Evolutionary conservation across 192 early-diverging fungal genomes (phyloP), one percentile per base, ranked within the genome.

Genomic region (Coemansia sp.): DNA sequence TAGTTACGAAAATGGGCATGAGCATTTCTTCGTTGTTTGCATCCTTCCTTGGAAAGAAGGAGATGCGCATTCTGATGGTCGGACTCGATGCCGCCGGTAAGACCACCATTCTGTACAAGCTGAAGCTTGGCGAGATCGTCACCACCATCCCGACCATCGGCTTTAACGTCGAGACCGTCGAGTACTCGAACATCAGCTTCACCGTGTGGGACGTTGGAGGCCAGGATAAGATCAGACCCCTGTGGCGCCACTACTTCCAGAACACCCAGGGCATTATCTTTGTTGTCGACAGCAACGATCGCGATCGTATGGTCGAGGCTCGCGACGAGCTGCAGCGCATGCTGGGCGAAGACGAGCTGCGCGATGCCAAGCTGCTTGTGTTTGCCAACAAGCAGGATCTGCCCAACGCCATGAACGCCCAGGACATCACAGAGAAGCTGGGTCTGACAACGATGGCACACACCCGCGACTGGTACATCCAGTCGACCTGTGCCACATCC

Each of bases 371-470:
- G 65, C 85, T 99, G 54, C 79, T 99, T 52, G 93, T 99, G 32
- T 95, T 98, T 86, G 96, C 96, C 84, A 99, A 99, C 91, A 99
- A 99, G 89, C 97, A 99, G 82, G 97, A 99, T 90, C 84, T 97
- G 69, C 94, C 95, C 70, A 94, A 94, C 84, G 95, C 97, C 74
- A 96, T 98, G 94, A 92, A 87, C 75, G 91, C 93, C 68, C 88
- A 90, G 62, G 94, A 97, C 83, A 93, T 98, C 78, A 95, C 91
- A 56, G 95, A 97, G 74, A 93, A 94, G 86, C 91, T 98, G 51
- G 91, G 94, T 41, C 90, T 97, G 71, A 90, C 90, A 68, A 86
- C 88, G 70, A 85, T 96, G 39, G 12, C 61, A 87, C 88, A 60
- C 71, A 87, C 88, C 76, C 89, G 94, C 79, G 85, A 88, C 48